Conservation (phyloP, 495 filamentous ascomycete genomes). For the Daldinia concentrica region DNA sequence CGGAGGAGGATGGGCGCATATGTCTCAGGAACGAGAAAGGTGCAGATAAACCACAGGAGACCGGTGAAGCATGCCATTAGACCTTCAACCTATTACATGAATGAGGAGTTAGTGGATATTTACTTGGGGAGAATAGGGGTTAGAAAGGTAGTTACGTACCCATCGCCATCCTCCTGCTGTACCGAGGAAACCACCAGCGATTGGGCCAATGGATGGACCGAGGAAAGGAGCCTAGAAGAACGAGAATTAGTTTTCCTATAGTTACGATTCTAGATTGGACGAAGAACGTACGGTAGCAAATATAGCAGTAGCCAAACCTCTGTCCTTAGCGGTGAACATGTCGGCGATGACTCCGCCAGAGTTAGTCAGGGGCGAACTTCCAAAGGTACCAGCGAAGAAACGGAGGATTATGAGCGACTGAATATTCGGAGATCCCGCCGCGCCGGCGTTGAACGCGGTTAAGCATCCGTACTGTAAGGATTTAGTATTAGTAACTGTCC, state of each 20-base stretch:
- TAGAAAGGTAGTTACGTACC: slow-evolving; percentile 43
- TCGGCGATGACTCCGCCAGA: slow-evolving; percentile 79
- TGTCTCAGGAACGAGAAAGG: slow-evolving; percentile 83
- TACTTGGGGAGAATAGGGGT: neutral
- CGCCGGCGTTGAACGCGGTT: slow-evolving; percentile 74
- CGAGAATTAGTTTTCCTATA: neutral
- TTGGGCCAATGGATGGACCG: slow-evolving; percentile 68
- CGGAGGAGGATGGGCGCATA: slow-evolving; percentile 78
- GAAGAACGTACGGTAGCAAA: slow-evolving; percentile 60
- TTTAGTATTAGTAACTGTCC: neutral
- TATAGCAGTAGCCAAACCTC: slow-evolving; percentile 70
- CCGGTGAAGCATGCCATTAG: slow-evolving; percentile 75
- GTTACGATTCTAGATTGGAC: neutral
- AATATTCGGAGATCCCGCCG: slow-evolving; percentile 69
- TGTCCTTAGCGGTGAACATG: slow-evolving; percentile 70
- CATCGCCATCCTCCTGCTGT: slow-evolving; percentile 70
- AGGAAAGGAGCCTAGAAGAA: slow-evolving; percentile 67
- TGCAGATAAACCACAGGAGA: slow-evolving; percentile 66
- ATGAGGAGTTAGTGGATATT: neutral
- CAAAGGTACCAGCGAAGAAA: slow-evolving; percentile 83
- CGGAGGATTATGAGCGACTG: slow-evolving; percentile 75
- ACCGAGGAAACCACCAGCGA: slow-evolving; percentile 69
- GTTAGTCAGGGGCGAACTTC: slow-evolving; percentile 76
- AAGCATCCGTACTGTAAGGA: slow-evolving; percentile 54
- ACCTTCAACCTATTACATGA: slow-evolving; percentile 58